phyloP scores from a whole-genome alignment of 2,329 filamentous ascomycete species.

The Rhytidhysteron rufulum region DNA sequence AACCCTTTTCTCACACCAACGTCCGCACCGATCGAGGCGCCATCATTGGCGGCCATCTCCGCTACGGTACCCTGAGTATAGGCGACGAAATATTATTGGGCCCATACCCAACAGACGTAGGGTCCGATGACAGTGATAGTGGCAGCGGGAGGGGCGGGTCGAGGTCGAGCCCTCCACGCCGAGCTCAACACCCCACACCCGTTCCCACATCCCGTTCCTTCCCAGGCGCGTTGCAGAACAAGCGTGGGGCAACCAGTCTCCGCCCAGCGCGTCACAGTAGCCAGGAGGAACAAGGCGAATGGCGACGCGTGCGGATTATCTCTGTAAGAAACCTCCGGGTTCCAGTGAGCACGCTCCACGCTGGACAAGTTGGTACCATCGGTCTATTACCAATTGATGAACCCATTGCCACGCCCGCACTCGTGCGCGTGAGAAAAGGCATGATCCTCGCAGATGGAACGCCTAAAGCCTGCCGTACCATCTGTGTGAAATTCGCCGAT shows the following conservation, averaged over 20 bases:
- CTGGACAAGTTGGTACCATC: constrained; percentile 85
- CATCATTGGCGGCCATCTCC: constrained; percentile 82
- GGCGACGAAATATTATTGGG: constrained; percentile 77
- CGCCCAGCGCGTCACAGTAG: constrained; percentile 3
- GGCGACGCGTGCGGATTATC: constrained; percentile 75
- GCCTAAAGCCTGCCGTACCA: constrained; percentile 48
- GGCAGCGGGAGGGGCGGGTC: constrained; percentile 22
- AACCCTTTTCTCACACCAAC: constrained; percentile 4
- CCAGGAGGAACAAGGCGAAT: constrained; percentile 46
- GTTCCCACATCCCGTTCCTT: constrained; percentile 45
- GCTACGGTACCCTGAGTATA: constrained; percentile 72
- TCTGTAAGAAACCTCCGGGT: constrained; percentile 86
- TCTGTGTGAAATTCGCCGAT: constrained; percentile 64
- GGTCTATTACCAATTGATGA: constrained; percentile 57
- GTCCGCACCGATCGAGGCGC: constrained; percentile 25
- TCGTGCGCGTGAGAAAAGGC: constrained; percentile 61
- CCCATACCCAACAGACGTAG: constrained; percentile 51
- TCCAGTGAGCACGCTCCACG: constrained; percentile 69
- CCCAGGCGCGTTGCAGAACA: constrained; percentile 42
- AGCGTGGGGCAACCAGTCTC: constrained; percentile 1
- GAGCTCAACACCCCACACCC: constrained; percentile 16
- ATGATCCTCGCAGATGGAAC: constrained; percentile 69
- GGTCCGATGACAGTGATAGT: constrained; percentile 35
- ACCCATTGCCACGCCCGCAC: constrained; percentile 22
- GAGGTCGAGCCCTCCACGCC: constrained; percentile 10